Percentiles rank a stretch among this genome's conserved stretches.
Evolutionary conservation across 495 filamentous ascomycete genomes (phyloP).

Genomic region (Aspergillus funiculosus): DNA sequence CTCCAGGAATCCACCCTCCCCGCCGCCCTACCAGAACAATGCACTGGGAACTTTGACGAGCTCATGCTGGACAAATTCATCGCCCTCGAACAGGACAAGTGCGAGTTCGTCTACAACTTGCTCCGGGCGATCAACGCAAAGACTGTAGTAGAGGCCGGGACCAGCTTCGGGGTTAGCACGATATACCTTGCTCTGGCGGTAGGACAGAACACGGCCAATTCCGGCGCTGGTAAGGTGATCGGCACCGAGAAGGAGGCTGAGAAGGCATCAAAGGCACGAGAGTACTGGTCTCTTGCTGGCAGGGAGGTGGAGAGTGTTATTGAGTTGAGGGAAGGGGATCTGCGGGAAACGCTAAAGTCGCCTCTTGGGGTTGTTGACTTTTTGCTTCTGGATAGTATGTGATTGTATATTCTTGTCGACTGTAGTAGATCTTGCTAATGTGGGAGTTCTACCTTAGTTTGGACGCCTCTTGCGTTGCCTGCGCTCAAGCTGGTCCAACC

Average conservation of each 20-base stretch:
- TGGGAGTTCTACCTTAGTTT: conserved; percentile 42
- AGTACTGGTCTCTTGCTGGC: conserved; percentile 45
- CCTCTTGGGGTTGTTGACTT: conserved; percentile 43
- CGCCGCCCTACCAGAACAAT: not conserved
- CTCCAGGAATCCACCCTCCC: not conserved
- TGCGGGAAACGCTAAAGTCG: conserved; percentile 44
- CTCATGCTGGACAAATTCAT: conserved; percentile 47
- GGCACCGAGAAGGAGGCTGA: conserved; percentile 49
- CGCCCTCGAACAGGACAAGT: conserved; percentile 49
- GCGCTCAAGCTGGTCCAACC: conserved; percentile 42
- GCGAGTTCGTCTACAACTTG: conserved; percentile 44
- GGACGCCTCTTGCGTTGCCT: conserved; percentile 45
- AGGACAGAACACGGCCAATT: conserved; percentile 22
- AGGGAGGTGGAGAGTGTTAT: conserved; percentile 37
- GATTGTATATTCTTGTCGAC: not conserved
- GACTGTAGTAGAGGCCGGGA: conserved; percentile 50
- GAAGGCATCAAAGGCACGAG: conserved; percentile 41
- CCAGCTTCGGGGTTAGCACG: conserved; percentile 52
- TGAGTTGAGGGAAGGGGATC: conserved; percentile 48
- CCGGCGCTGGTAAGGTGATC: conserved; percentile 38
- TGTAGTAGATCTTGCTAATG: not conserved
- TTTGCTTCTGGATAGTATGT: conserved; percentile 51
- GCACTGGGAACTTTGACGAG: too few relatives aligned
- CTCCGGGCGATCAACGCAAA: conserved; percentile 34
- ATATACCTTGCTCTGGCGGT: conserved; percentile 53